Conservation (phyloP, 768 basidiomycete genomes). For the Tylopilus vinaceipallidus region DNA sequence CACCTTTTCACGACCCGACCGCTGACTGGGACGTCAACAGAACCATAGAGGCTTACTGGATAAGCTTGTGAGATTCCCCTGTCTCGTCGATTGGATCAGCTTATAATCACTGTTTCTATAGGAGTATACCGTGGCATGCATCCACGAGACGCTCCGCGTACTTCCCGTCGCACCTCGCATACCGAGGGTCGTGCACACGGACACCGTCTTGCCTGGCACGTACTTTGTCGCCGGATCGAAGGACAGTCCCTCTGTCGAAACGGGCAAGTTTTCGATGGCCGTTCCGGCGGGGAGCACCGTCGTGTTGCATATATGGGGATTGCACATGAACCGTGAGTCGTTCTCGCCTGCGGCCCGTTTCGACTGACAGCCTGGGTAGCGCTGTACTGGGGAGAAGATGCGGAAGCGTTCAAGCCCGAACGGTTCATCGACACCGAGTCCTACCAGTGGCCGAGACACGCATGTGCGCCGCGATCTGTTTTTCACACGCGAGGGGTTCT, state of each 20-base stretch:
- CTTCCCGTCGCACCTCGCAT: constrained; percentile 40
- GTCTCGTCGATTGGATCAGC: not conserved
- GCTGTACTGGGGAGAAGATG: too few species aligned
- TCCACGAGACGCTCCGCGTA: constrained; percentile 36
- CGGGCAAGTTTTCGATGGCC: too few species aligned
- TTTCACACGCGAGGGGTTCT: too few species aligned
- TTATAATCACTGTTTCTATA: constrained; percentile 15
- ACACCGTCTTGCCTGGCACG: constrained; percentile 28
- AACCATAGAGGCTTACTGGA: constrained; percentile 39
- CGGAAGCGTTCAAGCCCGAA: too few species aligned
- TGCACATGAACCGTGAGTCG: not conserved
- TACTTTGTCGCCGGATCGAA: too few species aligned
- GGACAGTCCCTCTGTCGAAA: too few species aligned
- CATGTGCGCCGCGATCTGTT: constrained; percentile 34
- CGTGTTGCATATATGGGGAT: too few species aligned
- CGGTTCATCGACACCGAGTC: constrained; percentile 36
- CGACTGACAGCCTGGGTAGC: too few species aligned
- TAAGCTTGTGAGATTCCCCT: constrained; percentile 33
- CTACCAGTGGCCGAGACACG: constrained; percentile 52
- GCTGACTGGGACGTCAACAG: constrained; percentile 20
- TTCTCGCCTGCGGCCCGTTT: constrained; percentile 12
- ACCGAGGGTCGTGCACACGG: constrained; percentile 32
- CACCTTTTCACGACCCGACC: too few species aligned
- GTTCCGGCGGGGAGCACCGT: too few species aligned
- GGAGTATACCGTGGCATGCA: constrained; percentile 35